Evolutionary conservation across 2,329 filamentous ascomycete genomes (phyloP).

Genomic region (Amesomyces nigricolor): DNA sequence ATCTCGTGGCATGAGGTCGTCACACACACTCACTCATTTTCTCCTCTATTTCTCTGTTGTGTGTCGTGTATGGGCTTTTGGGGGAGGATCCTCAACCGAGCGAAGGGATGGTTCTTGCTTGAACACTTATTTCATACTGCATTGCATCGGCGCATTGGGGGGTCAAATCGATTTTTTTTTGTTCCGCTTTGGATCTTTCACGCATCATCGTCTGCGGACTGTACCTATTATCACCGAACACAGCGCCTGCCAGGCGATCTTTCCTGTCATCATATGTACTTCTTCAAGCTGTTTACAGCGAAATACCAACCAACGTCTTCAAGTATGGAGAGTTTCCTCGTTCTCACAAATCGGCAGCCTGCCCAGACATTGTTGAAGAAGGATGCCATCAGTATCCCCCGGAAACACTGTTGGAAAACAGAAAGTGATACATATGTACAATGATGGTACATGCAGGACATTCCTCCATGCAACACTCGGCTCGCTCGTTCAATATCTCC

Average conservation of each 20-base stretch:
- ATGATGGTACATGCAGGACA: slow-evolving; percentile 7
- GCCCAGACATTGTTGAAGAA: too few relatives aligned
- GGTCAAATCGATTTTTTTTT: background rate
- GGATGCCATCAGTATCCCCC: background rate
- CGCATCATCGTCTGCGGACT: background rate
- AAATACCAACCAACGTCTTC: background rate
- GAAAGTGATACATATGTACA: slow-evolving; percentile 12
- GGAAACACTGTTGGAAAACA: background rate
- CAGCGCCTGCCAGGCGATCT: too few relatives aligned
- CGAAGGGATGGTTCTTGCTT: background rate
- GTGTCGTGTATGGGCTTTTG: too few relatives aligned
- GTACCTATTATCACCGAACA: background rate
- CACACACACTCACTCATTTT: background rate
- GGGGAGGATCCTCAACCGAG: background rate
- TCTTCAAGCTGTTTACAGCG: background rate
- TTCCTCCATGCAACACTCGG: background rate
- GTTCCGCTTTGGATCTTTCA: background rate
- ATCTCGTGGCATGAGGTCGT: slow-evolving; percentile 14
- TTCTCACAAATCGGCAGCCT: background rate
- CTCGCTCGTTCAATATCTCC: background rate
- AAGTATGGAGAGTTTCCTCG: background rate
- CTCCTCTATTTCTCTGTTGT: background rate
- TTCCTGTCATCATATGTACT: background rate
- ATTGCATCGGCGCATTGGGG: slow-evolving; percentile 9
- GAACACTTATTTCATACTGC: background rate